These are phyloP conservation scores for Vigna mungo DNA, from an alignment of 306 rosid species.

Conservation along the genomic window DNA sequence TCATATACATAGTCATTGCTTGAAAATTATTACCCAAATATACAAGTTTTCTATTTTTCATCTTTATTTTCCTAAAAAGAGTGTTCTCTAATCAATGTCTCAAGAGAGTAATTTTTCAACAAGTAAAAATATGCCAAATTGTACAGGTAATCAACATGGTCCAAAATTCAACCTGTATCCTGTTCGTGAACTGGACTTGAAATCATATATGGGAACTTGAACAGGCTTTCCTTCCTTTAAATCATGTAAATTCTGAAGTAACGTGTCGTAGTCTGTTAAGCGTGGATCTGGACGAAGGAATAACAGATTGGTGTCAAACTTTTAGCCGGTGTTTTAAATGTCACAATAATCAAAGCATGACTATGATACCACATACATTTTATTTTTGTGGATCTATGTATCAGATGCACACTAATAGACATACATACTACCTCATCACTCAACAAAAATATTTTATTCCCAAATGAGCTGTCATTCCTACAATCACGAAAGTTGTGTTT, in stretches of 20 bases:
- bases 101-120: conserved; percentile 14
- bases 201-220: conserved; percentile 93
- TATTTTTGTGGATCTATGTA: conserved; percentile 31
- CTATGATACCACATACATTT: conserved; percentile 30
- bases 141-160: conserved; percentile 37
- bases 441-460: not conserved
- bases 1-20: not conserved
- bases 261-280: conserved; percentile 90
- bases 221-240: conserved; percentile 82
- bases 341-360: conserved; percentile 37
- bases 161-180: conserved; percentile 81
- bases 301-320: conserved; percentile 33
- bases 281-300: conserved; percentile 84
- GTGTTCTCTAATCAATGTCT: conserved; percentile 28
- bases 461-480: conserved; percentile 13
- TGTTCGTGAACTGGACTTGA: conserved; percentile 89
- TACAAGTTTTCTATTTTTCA: conserved; percentile 15
- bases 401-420: conserved; percentile 8
- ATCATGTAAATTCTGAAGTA: conserved; percentile 92
- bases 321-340: conserved; percentile 18
- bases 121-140: conserved; percentile 39
- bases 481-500: conserved; percentile 12
- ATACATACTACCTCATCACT: conserved; percentile 5
- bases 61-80: conserved; percentile 14
- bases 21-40: conserved; percentile 31